A percentile compares a stretch with the other conserved stretches of the same genome.
Conservation (phyloP, 306 rosid species). For the Citrullus amarus region DNA sequence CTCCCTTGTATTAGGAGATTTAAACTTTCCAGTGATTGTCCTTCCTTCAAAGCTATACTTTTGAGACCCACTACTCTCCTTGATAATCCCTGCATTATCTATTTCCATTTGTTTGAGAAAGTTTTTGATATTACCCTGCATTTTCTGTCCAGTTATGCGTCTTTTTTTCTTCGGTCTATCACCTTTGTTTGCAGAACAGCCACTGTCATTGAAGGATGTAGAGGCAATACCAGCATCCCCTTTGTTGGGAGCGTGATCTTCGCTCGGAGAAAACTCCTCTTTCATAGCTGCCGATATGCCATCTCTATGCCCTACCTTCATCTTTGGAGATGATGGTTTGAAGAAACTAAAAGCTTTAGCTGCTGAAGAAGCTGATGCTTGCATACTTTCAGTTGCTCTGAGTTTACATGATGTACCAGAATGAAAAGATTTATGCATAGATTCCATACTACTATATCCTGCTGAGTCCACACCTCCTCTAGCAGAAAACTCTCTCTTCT, state of each 20-base stretch:
- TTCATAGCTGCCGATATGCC: constrained; percentile 9
- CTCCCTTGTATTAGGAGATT: constrained; percentile 24
- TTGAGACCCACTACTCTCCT: constrained; percentile 23
- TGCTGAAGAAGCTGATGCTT: constrained; percentile 21
- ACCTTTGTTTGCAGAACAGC: constrained; percentile 23
- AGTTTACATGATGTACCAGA: constrained; percentile 21
- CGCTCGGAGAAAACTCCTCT: constrained; percentile 17
- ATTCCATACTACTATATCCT: constrained; percentile 10
- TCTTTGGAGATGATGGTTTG: constrained; percentile 19
- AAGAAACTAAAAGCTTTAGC: constrained; percentile 25
- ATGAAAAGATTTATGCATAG: constrained; percentile 15
- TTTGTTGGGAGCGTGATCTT: constrained; percentile 17
- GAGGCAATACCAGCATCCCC: constrained; percentile 23
- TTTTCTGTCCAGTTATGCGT: constrained; percentile 14
- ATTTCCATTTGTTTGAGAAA: constrained; percentile 13
- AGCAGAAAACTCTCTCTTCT: constrained; percentile 22
- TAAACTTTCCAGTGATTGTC: constrained; percentile 20
- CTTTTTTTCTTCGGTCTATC: constrained; percentile 28
- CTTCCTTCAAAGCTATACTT: constrained; percentile 27
- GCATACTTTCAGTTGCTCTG: constrained; percentile 15
- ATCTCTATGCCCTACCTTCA: constrained; percentile 35
- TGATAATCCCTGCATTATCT: constrained; percentile 20
- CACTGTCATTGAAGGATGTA: constrained; percentile 17
- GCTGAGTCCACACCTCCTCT: constrained; percentile 12
- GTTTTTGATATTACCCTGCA: constrained; percentile 10